Percentiles rank a stretch among this genome's conserved stretches.
Conservation (phyloP, 2,329 filamentous ascomycete species). For the Fusarium sp. region DNA sequence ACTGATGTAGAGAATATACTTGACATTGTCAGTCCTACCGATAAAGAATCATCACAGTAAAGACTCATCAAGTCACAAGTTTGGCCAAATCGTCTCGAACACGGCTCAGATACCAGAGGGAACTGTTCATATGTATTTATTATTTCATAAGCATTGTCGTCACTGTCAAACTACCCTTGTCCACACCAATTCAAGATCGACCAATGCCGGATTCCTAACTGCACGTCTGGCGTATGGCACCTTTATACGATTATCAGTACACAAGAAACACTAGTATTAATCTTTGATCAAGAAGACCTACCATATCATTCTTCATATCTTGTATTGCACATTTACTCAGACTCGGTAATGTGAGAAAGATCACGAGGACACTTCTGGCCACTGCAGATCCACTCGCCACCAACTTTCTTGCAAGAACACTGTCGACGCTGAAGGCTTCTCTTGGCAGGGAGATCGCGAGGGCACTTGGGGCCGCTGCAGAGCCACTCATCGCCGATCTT, state of each 20-base stretch:
- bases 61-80: too few species aligned
- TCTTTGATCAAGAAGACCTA: too few species aligned
- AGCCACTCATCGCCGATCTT: slow-evolving; percentile 17
- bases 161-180: not conserved
- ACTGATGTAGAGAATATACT: too few species aligned
- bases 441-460: slow-evolving; percentile 2
- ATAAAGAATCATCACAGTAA: too few species aligned
- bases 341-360: not conserved
- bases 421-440: slow-evolving; percentile 3
- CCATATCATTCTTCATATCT: too few species aligned
- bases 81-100: too few species aligned
- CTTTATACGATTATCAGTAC: too few species aligned
- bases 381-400: slow-evolving; percentile 6
- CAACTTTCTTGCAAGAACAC: slow-evolving; percentile 19
- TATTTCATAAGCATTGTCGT: not conserved
- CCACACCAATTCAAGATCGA: not conserved
- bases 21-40: too few species aligned
- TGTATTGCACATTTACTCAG: not conserved
- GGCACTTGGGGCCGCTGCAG: slow-evolving; percentile 14
- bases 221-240: too few species aligned
- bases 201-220: too few species aligned
- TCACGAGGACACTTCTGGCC: slow-evolving; percentile 9
- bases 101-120: too few species aligned
- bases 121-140: not conserved
- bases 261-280: too few species aligned